These are phyloP conservation scores for Penicillium sp. DNA, from an alignment of 2,329 filamentous ascomycete species.

Conservation along the genomic window DNA sequence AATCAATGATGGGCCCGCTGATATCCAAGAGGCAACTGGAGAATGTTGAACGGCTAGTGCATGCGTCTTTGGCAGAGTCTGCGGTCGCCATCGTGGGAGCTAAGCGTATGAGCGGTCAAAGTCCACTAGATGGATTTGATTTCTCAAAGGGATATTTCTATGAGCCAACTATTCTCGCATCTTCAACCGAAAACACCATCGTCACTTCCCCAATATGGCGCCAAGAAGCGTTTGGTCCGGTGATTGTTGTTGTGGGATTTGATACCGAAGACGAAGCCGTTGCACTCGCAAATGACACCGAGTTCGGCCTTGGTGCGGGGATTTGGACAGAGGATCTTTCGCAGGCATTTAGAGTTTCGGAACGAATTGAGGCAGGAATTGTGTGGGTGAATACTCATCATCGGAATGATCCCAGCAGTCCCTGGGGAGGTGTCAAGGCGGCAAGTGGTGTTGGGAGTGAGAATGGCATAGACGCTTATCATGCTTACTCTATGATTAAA, in stretches of 20 bases:
- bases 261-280: slow-evolving; percentile 50
- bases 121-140: slow-evolving; percentile 15
- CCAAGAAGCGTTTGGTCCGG: slow-evolving; percentile 53
- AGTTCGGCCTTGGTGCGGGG: slow-evolving; percentile 53
- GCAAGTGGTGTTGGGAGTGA: slow-evolving; percentile 68
- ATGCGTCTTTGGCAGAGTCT: neutral
- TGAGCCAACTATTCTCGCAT: slow-evolving; percentile 16
- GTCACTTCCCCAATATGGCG: slow-evolving; percentile 31
- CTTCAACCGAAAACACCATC: slow-evolving; percentile 3
- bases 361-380: slow-evolving; percentile 51
- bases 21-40: slow-evolving; percentile 15
- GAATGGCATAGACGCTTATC: slow-evolving; percentile 66
- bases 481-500: slow-evolving; percentile 53
- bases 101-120: slow-evolving; percentile 11
- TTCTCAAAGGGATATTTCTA: slow-evolving; percentile 19
- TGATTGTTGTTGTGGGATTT: slow-evolving; percentile 52
- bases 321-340: slow-evolving; percentile 53
- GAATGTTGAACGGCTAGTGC: slow-evolving; percentile 12
- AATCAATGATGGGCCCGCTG: slow-evolving; percentile 21
- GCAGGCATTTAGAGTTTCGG: slow-evolving; percentile 50
- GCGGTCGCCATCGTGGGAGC: slow-evolving; percentile 8
- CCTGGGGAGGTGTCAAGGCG: slow-evolving; percentile 64
- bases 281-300: slow-evolving; percentile 49
- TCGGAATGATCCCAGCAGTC: slow-evolving; percentile 71
- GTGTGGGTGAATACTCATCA: slow-evolving; percentile 59